Evolutionary conservation across 2,329 filamentous ascomycete genomes (phyloP).

Genomic region (Xylaria sp.): DNA sequence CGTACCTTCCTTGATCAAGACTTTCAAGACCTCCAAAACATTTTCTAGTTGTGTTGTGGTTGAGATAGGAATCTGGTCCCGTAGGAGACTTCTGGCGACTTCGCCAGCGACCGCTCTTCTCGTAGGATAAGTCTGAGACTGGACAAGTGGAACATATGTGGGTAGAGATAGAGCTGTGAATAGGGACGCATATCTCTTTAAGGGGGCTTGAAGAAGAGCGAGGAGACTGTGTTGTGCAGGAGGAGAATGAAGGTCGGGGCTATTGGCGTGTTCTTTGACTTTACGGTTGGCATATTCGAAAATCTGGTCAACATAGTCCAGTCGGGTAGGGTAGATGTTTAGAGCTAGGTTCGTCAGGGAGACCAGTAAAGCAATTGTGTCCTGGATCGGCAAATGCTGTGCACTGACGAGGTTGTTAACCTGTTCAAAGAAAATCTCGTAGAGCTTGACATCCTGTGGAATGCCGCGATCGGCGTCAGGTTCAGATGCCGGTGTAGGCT

Average conservation of each 20-base stretch:
- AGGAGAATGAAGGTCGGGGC: conserved; percentile 91
- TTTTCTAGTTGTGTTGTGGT: conserved; percentile 85
- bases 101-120: conserved; percentile 90
- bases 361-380: conserved; percentile 93
- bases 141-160: conserved; percentile 88
- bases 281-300: conserved; percentile 89
- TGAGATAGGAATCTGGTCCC: conserved; percentile 82
- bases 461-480: conserved; percentile 63
- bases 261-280: conserved; percentile 89
- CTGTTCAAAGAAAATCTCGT: conserved; percentile 97
- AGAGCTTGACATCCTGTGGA: conserved; percentile 84
- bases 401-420: conserved; percentile 93
- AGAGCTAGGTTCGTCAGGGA: conserved; percentile 92
- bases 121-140: conserved; percentile 93
- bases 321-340: conserved; percentile 91
- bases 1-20: conserved; percentile 92
- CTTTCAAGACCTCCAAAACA: conserved; percentile 86
- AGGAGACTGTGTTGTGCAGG: conserved; percentile 89
- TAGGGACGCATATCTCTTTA: conserved; percentile 89
- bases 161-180: conserved; percentile 96
- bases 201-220: conserved; percentile 87
- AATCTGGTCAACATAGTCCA: conserved; percentile 97
- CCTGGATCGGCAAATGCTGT: conserved; percentile 90
- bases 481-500: conserved; percentile 47
- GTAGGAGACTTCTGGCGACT: conserved; percentile 83